Evolutionary conservation across 2,329 filamentous ascomycete genomes (phyloP), one percentile per base, ranked within the genome.

Genomic region (Epichloe sibirici): DNA sequence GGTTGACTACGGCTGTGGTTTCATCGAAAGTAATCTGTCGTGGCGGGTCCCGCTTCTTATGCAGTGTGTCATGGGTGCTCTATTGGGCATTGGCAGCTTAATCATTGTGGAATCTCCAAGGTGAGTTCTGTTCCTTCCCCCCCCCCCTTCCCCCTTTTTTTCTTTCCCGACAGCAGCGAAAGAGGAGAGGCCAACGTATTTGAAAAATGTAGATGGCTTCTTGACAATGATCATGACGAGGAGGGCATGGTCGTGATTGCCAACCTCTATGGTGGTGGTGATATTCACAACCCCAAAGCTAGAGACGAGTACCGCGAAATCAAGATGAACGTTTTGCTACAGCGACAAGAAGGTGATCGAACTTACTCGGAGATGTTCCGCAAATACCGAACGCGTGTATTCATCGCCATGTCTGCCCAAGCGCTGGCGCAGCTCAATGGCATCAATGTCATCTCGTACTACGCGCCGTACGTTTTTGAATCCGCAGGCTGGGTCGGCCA

Each of bases 401-500:
- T 97, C 64, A 97, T 97, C 66, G 93, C 93, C 70, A 97, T 97
- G 93, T 97, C 91, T 37, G 93, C 93, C 4, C 93, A 97, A 69
- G 90, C 85, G 5, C 81, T 98, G 58, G 93, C 93, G 31, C 93
- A 98, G 70, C 81, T 98, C 51, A 97, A 97, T 72, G 93, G 93
- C 58, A 98, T 98, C 74, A 98, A 98, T 70, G 93, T 98, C 66
- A 98, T 98, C 57, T 97, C 91, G 1, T 98, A 97, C 75, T 98
- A 98, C 65, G 93, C 93, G 1, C 93, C 93, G 0, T 82, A 94
- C 52, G 91, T 97, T 15, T 97, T 98, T 63, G 90, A 96, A 70
- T 90, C 90, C 55, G 93, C 93, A 39, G 91, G 93, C n/a, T 97
- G 91, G 93, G 72, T 81, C 52, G 93, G 91, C 31, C 88, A 91